Evolutionary conservation across 2,329 filamentous ascomycete species (phyloP), one percentile per base, ranked within the genome.

Genomic region (Epichloe sp.): DNA sequence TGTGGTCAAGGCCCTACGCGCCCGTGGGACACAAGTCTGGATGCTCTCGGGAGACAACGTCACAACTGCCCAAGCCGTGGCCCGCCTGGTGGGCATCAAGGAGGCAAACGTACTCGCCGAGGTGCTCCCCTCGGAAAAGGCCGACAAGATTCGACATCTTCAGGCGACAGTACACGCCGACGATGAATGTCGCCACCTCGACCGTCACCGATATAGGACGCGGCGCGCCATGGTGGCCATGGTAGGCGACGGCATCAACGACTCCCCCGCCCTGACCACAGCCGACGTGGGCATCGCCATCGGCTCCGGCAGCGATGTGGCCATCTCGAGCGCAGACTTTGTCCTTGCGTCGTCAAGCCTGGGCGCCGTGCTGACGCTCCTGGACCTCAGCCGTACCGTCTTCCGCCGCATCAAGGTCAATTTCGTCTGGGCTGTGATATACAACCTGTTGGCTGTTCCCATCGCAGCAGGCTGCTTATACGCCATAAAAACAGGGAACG

Each of bases 31-130:
- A 45, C 78, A 82, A 35, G 85, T 95, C 4, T 95, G 85, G 81
- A 94, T 96, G 88, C 82, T 95, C 38, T 94, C 88, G 0, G 90
- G 90, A 34, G 90, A 96, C 70, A 95, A 95, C 62, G 71, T 74
- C n/a, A 82, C 73, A n/a, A 96, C 90, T 0, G 90, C 90, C 2
- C 73, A 77, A 19, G 88, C 88, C 0, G 87, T 96, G 3, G 90
- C 86, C 1, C 69, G 74, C 2, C 79, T 80, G 60, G 74, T 95
- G 17, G 87, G 87, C 21, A 95, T 96, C 56, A 76, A 80, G 0
- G 60, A 73, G 0, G 69, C 73, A 50, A 86, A 94, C 62, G 83
- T 96, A 56, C 86, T 95, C 55, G 88, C 90, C 11, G 88, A 88
- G 56, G 88, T 95, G 4, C 78, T 95, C 11, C 90, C 91, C 0